phyloP scores from a whole-genome alignment of 1,284 basidiomycete species.

The Cryptococcus depauperatus region DNA sequence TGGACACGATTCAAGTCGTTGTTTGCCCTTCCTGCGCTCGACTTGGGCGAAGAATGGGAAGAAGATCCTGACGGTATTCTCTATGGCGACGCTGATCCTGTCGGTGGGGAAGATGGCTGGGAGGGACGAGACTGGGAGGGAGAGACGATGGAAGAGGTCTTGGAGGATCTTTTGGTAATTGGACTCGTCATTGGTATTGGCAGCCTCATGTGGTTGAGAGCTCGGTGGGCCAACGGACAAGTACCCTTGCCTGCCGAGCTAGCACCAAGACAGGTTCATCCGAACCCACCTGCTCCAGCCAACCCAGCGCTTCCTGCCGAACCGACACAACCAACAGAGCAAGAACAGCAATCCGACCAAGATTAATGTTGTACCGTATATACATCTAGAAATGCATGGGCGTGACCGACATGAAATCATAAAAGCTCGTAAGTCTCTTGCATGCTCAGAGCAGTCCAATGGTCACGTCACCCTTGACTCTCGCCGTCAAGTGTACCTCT shows the following conservation, averaged over 20 bases:
- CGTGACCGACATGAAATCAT: too few species aligned
- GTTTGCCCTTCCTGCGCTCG: constrained; percentile 17
- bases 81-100: constrained; percentile 12
- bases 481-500: constrained; percentile 15
- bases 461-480: constrained; percentile 17
- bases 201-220: constrained; percentile 22
- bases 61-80: constrained; percentile 15
- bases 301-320: not conserved
- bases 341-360: not conserved
- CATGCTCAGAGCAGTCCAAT: constrained; percentile 13
- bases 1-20: constrained; percentile 34
- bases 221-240: constrained; percentile 16
- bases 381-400: not conserved
- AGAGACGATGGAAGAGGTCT: constrained; percentile 18
- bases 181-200: constrained; percentile 19
- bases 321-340: not conserved
- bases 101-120: constrained; percentile 1
- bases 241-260: constrained; percentile 8
- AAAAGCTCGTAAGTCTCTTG: not conserved
- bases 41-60: constrained; percentile 10
- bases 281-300: not conserved
- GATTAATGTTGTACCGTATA: not conserved
- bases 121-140: constrained; percentile 3
- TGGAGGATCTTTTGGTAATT: constrained; percentile 29
- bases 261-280: not conserved